phyloP scores from a whole-genome alignment of 2,329 filamentous ascomycete species.

The Colletotrichum endophyticum region DNA sequence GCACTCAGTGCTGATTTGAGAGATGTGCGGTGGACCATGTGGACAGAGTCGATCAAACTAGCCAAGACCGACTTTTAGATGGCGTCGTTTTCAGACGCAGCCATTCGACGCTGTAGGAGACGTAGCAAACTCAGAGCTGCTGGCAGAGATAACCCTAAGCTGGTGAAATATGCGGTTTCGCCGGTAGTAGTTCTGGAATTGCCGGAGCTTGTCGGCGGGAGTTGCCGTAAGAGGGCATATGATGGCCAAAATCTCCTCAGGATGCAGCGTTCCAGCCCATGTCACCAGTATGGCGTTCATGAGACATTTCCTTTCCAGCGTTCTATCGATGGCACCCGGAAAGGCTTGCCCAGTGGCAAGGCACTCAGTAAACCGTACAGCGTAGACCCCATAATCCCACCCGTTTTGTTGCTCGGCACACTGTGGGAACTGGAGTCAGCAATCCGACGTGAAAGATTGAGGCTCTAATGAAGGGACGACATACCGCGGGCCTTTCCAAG shows the following conservation, averaged over 20 bases:
- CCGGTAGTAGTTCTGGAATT: neutral
- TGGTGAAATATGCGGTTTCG: neutral
- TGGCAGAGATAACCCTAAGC: neutral
- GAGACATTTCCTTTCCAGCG: neutral
- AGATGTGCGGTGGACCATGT: neutral
- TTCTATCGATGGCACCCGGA: neutral
- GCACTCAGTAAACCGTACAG: neutral
- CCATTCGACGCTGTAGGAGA: neutral
- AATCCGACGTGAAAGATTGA: neutral
- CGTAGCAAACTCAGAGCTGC: neutral
- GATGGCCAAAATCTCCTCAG: neutral
- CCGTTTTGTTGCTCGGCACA: neutral
- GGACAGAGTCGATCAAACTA: neutral
- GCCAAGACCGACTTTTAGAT: neutral
- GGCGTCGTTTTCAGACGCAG: neutral
- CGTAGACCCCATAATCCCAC: neutral
- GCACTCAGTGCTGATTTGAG: neutral
- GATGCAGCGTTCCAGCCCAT: neutral
- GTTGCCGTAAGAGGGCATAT: neutral
- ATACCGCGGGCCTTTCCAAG: neutral
- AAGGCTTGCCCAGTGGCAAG: neutral
- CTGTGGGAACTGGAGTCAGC: neutral
- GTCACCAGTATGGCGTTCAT: neutral
- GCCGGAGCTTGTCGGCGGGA: neutral
- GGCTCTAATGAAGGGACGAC: neutral